Conservation (phyloP, 1,284 basidiomycete species). For the Malassezia globosa region DNA sequence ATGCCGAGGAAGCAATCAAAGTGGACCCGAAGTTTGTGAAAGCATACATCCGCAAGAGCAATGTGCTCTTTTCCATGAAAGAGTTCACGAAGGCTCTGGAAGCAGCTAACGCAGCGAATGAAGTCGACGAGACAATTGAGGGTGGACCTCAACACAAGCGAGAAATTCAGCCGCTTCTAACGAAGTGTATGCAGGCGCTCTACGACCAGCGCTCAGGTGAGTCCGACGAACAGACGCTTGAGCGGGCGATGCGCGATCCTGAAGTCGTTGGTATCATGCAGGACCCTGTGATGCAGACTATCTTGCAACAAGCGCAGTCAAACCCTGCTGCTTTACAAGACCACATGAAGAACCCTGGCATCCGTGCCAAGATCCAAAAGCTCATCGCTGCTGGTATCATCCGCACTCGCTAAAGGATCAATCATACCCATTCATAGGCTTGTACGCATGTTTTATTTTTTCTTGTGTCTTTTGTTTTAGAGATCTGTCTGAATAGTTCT, state of each 20-base stretch:
- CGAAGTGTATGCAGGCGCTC: constrained; percentile 59
- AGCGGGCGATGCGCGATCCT: constrained; percentile 91
- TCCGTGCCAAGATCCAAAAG: constrained; percentile 77
- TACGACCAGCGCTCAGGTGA: constrained; percentile 72
- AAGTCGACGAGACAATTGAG: constrained; percentile 26
- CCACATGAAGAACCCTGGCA: constrained; percentile 79
- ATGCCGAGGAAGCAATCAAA: constrained; percentile 83
- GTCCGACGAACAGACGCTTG: constrained; percentile 80
- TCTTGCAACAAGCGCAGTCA: constrained; percentile 82
- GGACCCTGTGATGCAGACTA: constrained; percentile 54
- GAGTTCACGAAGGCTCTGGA: constrained; percentile 64
- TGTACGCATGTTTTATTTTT: not conserved
- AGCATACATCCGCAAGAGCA: constrained; percentile 87
- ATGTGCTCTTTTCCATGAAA: constrained; percentile 77
- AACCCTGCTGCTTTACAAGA: constrained; percentile 83
- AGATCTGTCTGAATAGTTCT: no score
- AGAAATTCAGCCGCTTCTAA: constrained; percentile 30
- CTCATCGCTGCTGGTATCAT: constrained; percentile 88
- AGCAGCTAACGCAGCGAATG: constrained; percentile 31
- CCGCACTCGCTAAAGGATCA: constrained; percentile 36
- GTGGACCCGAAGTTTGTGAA: constrained; percentile 67
- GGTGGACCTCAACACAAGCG: constrained; percentile 25
- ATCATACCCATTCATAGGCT: not conserved
- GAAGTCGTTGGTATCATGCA: constrained; percentile 65
- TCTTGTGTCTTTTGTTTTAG: no score